Percentiles rank a stretch among this genome's conserved stretches.
These are phyloP conservation scores for Cryptococcus jaspeensis DNA, from an alignment of 1,284 basidiomycete genomes.

Conservation along the genomic window DNA sequence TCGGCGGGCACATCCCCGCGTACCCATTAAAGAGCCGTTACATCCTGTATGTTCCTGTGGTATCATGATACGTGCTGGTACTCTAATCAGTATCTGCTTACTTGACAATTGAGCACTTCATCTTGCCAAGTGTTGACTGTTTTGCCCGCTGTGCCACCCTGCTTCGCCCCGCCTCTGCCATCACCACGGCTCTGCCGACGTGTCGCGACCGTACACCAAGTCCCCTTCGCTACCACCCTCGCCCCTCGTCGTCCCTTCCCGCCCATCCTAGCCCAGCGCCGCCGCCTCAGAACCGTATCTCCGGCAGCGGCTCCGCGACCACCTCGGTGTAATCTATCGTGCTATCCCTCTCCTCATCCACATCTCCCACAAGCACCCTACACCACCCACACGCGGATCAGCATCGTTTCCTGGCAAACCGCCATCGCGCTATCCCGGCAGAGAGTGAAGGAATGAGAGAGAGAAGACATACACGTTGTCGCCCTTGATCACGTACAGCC, in stretches of 20 bases:
- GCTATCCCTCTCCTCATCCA: constrained; percentile 81
- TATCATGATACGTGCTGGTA: too few species aligned
- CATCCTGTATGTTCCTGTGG: too few species aligned
- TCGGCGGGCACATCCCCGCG: too few species aligned
- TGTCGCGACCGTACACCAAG: background rate
- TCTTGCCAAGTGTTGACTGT: constrained; percentile 31
- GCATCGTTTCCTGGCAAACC: too few species aligned
- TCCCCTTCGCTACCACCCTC: background rate
- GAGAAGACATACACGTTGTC: constrained; percentile 79
- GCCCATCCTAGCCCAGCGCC: background rate
- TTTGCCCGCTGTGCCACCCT: background rate
- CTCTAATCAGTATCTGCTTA: background rate
- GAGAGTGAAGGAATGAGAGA: background rate
- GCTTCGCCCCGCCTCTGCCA: background rate
- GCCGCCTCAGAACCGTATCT: constrained; percentile 26
- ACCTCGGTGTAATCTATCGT: constrained; percentile 74
- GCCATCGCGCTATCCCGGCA: background rate
- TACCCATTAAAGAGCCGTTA: too few species aligned
- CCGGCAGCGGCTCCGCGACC: constrained; percentile 71
- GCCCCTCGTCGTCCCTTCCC: background rate
- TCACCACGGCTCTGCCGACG: background rate
- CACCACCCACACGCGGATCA: background rate
- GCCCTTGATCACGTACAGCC: constrained; percentile 93
- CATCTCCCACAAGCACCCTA: constrained; percentile 84
- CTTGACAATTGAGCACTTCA: constrained; percentile 47